phyloP scores from a whole-genome alignment of 495 filamentous ascomycete species.

The Daldinia grandis region DNA sequence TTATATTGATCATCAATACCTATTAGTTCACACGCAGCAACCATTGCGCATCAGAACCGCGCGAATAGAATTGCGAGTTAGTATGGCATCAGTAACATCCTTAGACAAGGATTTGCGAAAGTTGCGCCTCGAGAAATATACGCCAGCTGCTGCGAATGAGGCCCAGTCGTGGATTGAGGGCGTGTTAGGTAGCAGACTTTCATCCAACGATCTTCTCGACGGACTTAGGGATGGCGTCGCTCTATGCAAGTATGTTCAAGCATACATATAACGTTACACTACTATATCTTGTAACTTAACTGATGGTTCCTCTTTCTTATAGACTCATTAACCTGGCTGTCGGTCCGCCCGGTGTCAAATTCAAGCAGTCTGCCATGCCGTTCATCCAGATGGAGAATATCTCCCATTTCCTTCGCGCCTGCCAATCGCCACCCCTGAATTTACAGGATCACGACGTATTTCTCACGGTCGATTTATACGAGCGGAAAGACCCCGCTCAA shows the following conservation, averaged over 20 bases:
- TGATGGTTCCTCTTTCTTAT: not conserved
- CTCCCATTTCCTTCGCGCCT: constrained; percentile 90
- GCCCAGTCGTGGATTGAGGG: constrained; percentile 87
- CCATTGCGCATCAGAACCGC: not conserved
- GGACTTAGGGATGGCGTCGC: constrained; percentile 86
- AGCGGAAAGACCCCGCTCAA: constrained; percentile 95
- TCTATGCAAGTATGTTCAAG: constrained; percentile 82
- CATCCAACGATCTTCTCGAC: constrained; percentile 80
- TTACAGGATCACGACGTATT: constrained; percentile 95
- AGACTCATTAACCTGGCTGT: constrained; percentile 87
- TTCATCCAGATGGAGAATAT: constrained; percentile 99
- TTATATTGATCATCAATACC: not conserved
- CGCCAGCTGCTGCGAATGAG: constrained; percentile 88
- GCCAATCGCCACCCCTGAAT: constrained; percentile 81
- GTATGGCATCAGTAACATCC: constrained; percentile 93
- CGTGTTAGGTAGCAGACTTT: constrained; percentile 74
- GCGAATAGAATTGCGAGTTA: constrained; percentile 3
- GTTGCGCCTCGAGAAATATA: constrained; percentile 92
- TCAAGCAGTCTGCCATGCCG: constrained; percentile 88
- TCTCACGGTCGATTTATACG: constrained; percentile 96
- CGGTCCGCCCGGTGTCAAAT: constrained; percentile 76
- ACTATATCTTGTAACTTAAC: not conserved
- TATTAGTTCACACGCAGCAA: not conserved
- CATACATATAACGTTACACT: not conserved
- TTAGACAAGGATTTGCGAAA: constrained; percentile 95